A percentile compares a stretch with the other conserved stretches of the same genome.
These are phyloP conservation scores for Candida maltosa DNA, from an alignment of 805 yeast genomes.

Conservation along the genomic window DNA sequence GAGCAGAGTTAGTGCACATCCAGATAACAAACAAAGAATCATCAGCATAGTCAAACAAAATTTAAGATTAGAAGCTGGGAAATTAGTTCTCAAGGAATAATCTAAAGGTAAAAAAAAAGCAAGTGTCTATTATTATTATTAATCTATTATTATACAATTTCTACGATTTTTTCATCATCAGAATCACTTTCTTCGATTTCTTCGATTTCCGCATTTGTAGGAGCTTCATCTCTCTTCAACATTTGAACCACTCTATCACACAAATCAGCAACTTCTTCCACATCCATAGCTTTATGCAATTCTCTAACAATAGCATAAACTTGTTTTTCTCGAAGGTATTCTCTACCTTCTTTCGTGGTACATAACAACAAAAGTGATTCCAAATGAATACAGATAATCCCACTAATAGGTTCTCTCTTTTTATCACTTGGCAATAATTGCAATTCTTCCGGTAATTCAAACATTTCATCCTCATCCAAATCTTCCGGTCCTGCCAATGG, in stretches of 20 bases:
- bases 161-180: constrained; percentile 45
- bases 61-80: constrained; percentile 51
- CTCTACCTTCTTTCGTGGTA: constrained; percentile 72
- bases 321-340: constrained; percentile 70
- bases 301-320: constrained; percentile 87
- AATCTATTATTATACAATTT: constrained; percentile 44
- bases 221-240: constrained; percentile 87
- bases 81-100: constrained; percentile 35
- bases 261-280: constrained; percentile 51
- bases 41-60: constrained; percentile 55
- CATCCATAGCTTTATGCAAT: constrained; percentile 60
- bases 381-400: constrained; percentile 66
- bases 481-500: constrained; percentile 80
- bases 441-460: constrained; percentile 83
- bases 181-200: constrained; percentile 50
- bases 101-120: no score
- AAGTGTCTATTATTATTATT: no score
- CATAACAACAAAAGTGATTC: constrained; percentile 79
- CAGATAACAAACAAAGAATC: constrained; percentile 59
- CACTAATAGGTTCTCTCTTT: constrained; percentile 66
- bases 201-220: constrained; percentile 31
- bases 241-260: constrained; percentile 86
- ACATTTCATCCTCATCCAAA: constrained; percentile 79
- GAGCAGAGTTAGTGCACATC: constrained; percentile 59
- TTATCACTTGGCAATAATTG: constrained; percentile 77